Percentiles rank a stretch among this genome's conserved stretches.
phyloP scores from a whole-genome alignment of 1,284 basidiomycete species.

The Fomitopsis schrenkii region DNA sequence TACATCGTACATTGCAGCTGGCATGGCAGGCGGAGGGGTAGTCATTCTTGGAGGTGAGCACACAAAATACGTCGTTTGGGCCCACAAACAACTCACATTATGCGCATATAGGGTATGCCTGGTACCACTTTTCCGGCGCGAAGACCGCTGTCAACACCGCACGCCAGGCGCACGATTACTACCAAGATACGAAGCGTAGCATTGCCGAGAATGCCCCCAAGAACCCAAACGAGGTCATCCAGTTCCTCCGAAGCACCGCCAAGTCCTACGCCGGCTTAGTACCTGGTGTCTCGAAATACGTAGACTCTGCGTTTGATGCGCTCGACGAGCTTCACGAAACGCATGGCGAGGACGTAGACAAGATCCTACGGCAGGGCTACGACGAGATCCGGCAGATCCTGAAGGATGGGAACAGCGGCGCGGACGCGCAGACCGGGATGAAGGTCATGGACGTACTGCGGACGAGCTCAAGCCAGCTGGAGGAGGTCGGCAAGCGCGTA shows the following conservation, averaged over 20 bases:
- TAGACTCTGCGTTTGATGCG: conserved; percentile 41
- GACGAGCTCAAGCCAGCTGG: conserved; percentile 22
- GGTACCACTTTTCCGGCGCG: conserved; percentile 14
- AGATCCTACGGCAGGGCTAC: conserved; percentile 36
- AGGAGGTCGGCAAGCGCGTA: conserved; percentile 29
- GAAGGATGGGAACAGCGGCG: conserved; percentile 21
- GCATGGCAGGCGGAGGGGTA: not conserved
- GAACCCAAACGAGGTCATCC: conserved; percentile 34
- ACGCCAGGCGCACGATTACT: conserved; percentile 6
- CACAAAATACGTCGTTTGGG: not conserved
- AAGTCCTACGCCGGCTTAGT: conserved; percentile 38
- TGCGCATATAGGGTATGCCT: conserved; percentile 11
- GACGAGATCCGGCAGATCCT: conserved; percentile 33
- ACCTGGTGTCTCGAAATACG: conserved; percentile 37
- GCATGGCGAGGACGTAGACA: conserved; percentile 39
- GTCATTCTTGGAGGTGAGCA: not conserved
- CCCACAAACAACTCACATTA: not conserved
- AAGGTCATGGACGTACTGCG: conserved; percentile 29
- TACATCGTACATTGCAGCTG: not conserved
- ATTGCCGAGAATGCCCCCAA: conserved; percentile 16
- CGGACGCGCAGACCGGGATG: conserved; percentile 26
- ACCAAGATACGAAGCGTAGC: conserved; percentile 5
- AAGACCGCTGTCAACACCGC: conserved; percentile 10
- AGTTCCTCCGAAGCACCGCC: conserved; percentile 34
- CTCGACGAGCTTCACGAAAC: conserved; percentile 37